These are phyloP conservation scores for Venturia nashicola DNA, from an alignment of 2,329 filamentous ascomycete genomes.

Conservation along the genomic window DNA sequence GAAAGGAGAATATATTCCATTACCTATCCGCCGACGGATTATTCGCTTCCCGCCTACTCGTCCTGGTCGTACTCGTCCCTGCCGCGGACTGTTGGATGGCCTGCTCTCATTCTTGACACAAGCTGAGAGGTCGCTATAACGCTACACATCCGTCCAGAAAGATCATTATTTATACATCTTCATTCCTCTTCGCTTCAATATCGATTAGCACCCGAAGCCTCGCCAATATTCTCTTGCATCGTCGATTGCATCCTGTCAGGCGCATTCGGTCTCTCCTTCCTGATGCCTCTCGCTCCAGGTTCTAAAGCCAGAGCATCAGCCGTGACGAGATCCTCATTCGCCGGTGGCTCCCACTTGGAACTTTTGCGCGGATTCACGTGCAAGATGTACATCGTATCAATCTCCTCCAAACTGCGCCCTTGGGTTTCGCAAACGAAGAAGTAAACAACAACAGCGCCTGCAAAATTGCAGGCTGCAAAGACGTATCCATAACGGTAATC, in stretches of 20 bases:
- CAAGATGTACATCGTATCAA: constrained; percentile 66
- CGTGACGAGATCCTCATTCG: constrained; percentile 11
- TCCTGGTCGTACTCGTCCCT: too few relatives aligned
- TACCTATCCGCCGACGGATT: too few relatives aligned
- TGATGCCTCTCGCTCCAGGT: constrained; percentile 1
- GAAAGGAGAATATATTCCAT: too few relatives aligned
- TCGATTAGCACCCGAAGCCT: background rate
- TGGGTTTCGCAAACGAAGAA: constrained; percentile 68
- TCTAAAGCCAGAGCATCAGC: constrained; percentile 1
- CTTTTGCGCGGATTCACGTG: constrained; percentile 52
- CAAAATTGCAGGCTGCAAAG: constrained; percentile 59
- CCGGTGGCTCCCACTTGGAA: constrained; percentile 32
- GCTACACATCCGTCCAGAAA: background rate
- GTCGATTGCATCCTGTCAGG: constrained; percentile 1
- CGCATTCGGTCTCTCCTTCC: constrained; percentile 3
- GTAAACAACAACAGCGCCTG: constrained; percentile 54
- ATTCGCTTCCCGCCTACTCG: too few relatives aligned
- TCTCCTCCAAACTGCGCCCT: constrained; percentile 63
- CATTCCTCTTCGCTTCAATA: background rate
- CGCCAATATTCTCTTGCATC: background rate
- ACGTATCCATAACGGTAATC: constrained; percentile 65
- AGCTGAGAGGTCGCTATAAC: background rate
- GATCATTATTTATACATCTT: background rate
- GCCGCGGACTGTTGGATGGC: too few relatives aligned
- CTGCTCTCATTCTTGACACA: background rate